A percentile compares a stretch with the other conserved stretches of the same genome.
These are phyloP conservation scores for Pugionium cornutum DNA, from an alignment of 345 rosid species.

Conservation along the genomic window DNA sequence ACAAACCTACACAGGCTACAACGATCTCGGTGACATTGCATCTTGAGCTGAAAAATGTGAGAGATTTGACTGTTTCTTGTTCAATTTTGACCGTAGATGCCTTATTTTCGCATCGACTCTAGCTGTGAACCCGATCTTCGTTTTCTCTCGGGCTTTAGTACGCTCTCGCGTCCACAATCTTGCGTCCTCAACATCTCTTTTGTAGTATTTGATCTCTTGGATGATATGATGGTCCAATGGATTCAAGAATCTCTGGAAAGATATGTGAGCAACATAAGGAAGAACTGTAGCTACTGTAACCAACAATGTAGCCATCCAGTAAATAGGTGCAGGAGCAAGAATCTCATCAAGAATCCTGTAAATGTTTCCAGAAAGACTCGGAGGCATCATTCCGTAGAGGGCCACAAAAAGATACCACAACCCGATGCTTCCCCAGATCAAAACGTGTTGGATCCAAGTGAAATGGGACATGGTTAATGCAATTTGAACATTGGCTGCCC, in stretches of 20 bases:
- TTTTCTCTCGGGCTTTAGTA: constrained; percentile 83
- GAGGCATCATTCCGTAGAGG: constrained; percentile 64
- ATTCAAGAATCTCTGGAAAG: constrained; percentile 72
- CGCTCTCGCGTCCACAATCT: constrained; percentile 87
- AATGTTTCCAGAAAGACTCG: constrained; percentile 57
- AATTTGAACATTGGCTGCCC: constrained; percentile 88
- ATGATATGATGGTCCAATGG: constrained; percentile 96
- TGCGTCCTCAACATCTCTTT: constrained; percentile 71
- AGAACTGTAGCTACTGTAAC: constrained; percentile 66
- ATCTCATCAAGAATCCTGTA: constrained; percentile 71
- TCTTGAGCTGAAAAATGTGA: constrained; percentile 42
- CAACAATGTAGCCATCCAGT: constrained; percentile 70
- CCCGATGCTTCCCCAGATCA: constrained; percentile 88
- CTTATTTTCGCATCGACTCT: constrained; percentile 96
- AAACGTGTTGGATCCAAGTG: constrained; percentile 93
- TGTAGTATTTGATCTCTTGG: constrained; percentile 88
- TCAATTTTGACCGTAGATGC: constrained; percentile 62
- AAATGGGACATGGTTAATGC: constrained; percentile 91
- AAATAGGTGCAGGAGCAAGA: constrained; percentile 79
- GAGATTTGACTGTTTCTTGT: constrained; percentile 56
- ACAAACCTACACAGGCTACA: constrained; percentile 29
- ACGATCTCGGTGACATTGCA: constrained; percentile 45
- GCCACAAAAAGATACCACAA: constrained; percentile 79
- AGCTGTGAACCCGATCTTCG: constrained; percentile 93
- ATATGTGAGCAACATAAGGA: constrained; percentile 62